Base-by-base conservation (phyloP, 495 filamentous ascomycete genomes). In the Penicillium paradoxum region DNA sequence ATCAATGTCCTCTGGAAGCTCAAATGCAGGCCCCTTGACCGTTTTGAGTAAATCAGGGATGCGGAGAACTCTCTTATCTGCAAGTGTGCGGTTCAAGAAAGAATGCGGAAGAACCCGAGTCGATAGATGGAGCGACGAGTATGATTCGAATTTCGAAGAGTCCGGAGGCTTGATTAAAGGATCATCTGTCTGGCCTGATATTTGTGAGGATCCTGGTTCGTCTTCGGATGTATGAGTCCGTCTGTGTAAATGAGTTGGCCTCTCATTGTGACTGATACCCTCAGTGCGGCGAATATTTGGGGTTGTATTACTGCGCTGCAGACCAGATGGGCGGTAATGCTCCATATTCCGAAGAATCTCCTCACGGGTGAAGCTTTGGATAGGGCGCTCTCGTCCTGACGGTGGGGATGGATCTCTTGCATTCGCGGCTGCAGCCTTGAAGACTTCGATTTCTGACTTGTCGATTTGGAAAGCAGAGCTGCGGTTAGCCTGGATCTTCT, bases 61-160 rank as follows among this genome's bases (percentile, higher is more conserved):
- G 11, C 80, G 78, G 49, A 88, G 87, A 11, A 85, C 77, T 43
- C 83, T 88, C 66, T 93, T 97, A 27, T 81, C 81, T 14, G 80
- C 67, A 4, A 99, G 73, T 10, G 83, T 87, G 34, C 91, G 84
- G 10, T 82, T 82, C 21, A 99, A 72, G 37, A 83, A 83, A 11
- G 78, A 76, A 71, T 97, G 91, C 0, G 90, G 87, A 19, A 97
- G 79, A n/a, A 91, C 81, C 40, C 95, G 87, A 59, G 84, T 90
- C 9, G 86, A 88, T 25, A 99, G 81, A 60, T 96, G 88, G 6
- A 89, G 64, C n/a, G 80, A 79, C 17, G 92, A 95, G 64, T 89
- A 96, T 18, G 90, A 78, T 55, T 97, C 95, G 55, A 91, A 95
- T 33, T 77, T 79, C 3, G 79, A 73, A 4, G 70, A 46, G 48